A percentile compares a stretch with the other conserved stretches of the same genome.
Conservation (phyloP, 179 eudicot genomes). For the Beta macrorhiza region DNA sequence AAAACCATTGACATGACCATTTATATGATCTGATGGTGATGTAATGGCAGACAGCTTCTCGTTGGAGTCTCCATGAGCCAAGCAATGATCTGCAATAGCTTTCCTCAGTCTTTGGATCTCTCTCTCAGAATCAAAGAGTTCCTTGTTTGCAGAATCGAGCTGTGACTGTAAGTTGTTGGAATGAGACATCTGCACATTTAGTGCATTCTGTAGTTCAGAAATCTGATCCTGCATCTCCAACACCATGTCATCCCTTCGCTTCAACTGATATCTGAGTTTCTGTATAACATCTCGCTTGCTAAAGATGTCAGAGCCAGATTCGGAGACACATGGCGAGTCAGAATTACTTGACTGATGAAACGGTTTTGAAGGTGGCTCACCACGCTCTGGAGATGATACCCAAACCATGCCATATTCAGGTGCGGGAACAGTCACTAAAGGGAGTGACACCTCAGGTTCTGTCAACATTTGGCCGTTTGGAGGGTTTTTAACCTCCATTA, state of each 20-base stretch:
- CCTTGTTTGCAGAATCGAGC: constrained; percentile 72
- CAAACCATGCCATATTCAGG: constrained; percentile 49
- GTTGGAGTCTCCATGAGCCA: constrained; percentile 43
- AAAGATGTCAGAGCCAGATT: constrained; percentile 88
- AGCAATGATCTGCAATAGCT: constrained; percentile 87
- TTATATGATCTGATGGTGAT: constrained; percentile 50
- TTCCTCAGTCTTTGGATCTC: constrained; percentile 90
- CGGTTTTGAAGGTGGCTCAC: constrained; percentile 47
- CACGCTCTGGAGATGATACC: constrained; percentile 47
- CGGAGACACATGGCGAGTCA: constrained; percentile 86
- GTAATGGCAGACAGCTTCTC: constrained; percentile 43
- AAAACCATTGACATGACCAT: constrained; percentile 62
- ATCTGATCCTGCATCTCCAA: constrained; percentile 97
- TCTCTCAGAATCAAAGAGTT: constrained; percentile 76
- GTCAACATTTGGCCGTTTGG: constrained; percentile 46
- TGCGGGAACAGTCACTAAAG: constrained; percentile 69
- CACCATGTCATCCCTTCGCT: constrained; percentile 89
- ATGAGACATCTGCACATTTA: constrained; percentile 59
- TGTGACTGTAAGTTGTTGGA: constrained; percentile 72
- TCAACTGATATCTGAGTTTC: constrained; percentile 87
- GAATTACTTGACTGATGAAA: constrained; percentile 77
- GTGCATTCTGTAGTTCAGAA: constrained; percentile 70
- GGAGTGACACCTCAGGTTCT: constrained; percentile 66
- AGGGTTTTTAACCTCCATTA: constrained; percentile 51
- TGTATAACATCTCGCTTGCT: constrained; percentile 94